These are phyloP conservation scores for Lipomyces chichibuensis DNA, from an alignment of 805 yeast species.

Conservation along the genomic window DNA sequence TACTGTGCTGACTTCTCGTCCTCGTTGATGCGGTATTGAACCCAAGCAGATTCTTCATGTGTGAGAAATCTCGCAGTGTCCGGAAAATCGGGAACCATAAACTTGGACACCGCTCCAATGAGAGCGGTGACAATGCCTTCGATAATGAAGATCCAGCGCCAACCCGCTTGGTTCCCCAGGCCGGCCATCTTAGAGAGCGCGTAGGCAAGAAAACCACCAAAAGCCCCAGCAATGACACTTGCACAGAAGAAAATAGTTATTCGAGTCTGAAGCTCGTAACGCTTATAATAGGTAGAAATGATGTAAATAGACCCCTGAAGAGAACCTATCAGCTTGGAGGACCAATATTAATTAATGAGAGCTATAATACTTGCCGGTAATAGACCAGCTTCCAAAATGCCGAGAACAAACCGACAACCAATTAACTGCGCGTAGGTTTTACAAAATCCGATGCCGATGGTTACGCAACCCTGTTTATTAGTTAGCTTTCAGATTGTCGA, in stretches of 20 bases:
- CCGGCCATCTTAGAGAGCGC: slow-evolving; percentile 54
- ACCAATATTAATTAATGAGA: no score
- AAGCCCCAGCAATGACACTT: slow-evolving; percentile 47
- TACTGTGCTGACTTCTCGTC: slow-evolving; percentile 46
- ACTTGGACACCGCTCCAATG: slow-evolving; percentile 45
- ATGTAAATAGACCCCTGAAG: slow-evolving; percentile 48
- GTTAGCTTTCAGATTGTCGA: slow-evolving; percentile 14
- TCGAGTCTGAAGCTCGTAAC: slow-evolving; percentile 48
- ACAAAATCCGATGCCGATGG: slow-evolving; percentile 44
- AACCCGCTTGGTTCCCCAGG: slow-evolving; percentile 47
- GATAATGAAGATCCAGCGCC: slow-evolving; percentile 60
- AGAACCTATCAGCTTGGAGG: slow-evolving; percentile 12
- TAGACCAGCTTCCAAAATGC: slow-evolving; percentile 49
- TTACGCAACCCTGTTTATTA: slow-evolving; percentile 36
- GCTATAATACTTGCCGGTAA: slow-evolving; percentile 25
- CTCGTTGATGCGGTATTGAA: slow-evolving; percentile 60
- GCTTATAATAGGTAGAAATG: slow-evolving; percentile 48
- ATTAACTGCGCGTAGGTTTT: slow-evolving; percentile 41
- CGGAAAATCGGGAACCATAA: slow-evolving; percentile 69
- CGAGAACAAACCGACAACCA: slow-evolving; percentile 47
- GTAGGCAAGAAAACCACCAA: slow-evolving; percentile 47
- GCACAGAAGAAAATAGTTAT: slow-evolving; percentile 48
- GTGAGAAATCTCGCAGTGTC: slow-evolving; percentile 61
- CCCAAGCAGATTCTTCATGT: slow-evolving; percentile 54
- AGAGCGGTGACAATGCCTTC: slow-evolving; percentile 51